Conservation (phyloP, 2,329 filamentous ascomycete genomes). For the Diaporthe helianthi region DNA sequence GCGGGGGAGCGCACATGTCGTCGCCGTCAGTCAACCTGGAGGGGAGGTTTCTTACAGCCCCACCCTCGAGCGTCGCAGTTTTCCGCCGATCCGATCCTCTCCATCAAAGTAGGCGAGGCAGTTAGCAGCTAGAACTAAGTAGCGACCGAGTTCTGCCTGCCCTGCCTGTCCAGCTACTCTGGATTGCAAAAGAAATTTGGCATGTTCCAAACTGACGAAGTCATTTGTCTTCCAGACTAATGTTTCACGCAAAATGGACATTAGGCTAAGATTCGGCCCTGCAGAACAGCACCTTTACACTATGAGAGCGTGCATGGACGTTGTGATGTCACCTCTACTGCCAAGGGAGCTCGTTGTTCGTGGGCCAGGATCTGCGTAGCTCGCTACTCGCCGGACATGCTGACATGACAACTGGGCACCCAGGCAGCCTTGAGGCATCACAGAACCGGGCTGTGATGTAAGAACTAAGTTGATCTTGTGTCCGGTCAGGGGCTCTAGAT, state of each 20-base stretch:
- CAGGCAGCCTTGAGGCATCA: not conserved
- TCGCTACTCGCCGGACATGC: not conserved
- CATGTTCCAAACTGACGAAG: not conserved
- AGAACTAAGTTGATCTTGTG: not conserved
- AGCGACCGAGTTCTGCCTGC: not conserved
- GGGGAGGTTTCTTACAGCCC: slow-evolving; percentile 22
- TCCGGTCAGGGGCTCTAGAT: not conserved
- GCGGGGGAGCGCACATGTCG: no score
- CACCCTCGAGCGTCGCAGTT: slow-evolving; percentile 8
- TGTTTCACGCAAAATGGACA: slow-evolving; percentile 7
- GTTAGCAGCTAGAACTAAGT: not conserved
- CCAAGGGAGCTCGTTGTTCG: slow-evolving; percentile 7
- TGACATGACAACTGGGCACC: no score
- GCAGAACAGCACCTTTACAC: not conserved
- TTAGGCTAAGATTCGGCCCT: not conserved
- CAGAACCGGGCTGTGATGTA: slow-evolving; percentile 6
- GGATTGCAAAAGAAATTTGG: not conserved
- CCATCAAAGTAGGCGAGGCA: not conserved
- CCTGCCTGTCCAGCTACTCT: not conserved
- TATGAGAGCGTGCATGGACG: not conserved
- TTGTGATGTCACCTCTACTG: not conserved
- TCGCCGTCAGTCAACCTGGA: not conserved
- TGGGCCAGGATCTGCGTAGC: not conserved
- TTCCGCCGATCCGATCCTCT: slow-evolving; percentile 16
- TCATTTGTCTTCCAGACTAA: not conserved